A percentile compares a stretch with the other conserved stretches of the same genome.
phyloP scores from a whole-genome alignment of 2,329 filamentous ascomycete genomes.

The Xylaria sp. region DNA sequence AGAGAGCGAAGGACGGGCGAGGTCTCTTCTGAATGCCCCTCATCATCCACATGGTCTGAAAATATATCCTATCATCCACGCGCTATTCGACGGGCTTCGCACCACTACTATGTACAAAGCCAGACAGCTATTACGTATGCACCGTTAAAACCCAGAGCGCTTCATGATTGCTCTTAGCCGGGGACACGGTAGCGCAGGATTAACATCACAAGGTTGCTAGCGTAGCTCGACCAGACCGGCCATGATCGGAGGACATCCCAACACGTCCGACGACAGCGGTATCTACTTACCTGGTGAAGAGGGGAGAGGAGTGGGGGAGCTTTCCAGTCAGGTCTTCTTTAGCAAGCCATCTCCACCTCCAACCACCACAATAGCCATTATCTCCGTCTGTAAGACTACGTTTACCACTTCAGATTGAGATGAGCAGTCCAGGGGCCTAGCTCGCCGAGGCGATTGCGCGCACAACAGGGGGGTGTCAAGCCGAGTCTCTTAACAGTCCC shows the following conservation, averaged over 20 bases:
- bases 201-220: slow-evolving; percentile 29
- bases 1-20: slow-evolving; percentile 39
- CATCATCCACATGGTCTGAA: slow-evolving; percentile 35
- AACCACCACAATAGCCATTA: slow-evolving; percentile 37
- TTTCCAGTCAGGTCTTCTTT: slow-evolving; percentile 29
- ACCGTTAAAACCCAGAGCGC: not conserved
- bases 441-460: slow-evolving; percentile 35
- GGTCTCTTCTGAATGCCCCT: slow-evolving; percentile 36
- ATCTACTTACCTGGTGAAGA: slow-evolving; percentile 17
- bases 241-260: slow-evolving; percentile 33
- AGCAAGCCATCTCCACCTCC: slow-evolving; percentile 37
- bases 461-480: slow-evolving; percentile 31
- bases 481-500: slow-evolving; percentile 32
- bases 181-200: slow-evolving; percentile 5
- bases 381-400: slow-evolving; percentile 41
- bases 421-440: slow-evolving; percentile 39
- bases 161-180: slow-evolving; percentile 7
- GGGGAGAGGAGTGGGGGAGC: slow-evolving; percentile 34
- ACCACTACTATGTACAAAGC: no score
- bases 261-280: slow-evolving; percentile 3
- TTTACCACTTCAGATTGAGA: slow-evolving; percentile 40
- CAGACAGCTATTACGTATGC: slow-evolving; percentile 11
- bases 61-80: slow-evolving; percentile 38
- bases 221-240: slow-evolving; percentile 33
- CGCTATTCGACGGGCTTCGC: slow-evolving; percentile 32